phyloP scores from a whole-genome alignment of 345 rosid species.

The Murraya paniculata region DNA sequence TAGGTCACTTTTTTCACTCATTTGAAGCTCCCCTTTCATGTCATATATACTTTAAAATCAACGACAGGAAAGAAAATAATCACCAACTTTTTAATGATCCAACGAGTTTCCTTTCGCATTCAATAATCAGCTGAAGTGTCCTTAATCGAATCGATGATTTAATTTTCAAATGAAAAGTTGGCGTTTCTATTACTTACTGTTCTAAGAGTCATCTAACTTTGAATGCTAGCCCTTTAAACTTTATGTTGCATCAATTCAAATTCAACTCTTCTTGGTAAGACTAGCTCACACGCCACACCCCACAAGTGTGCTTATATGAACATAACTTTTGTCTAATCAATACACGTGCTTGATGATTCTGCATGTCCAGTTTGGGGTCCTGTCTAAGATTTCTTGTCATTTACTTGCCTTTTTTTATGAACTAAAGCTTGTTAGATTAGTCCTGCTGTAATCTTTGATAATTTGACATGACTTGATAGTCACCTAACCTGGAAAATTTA shows the following conservation, averaged over 20 bases:
- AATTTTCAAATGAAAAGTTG: not conserved
- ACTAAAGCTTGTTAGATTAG: not conserved
- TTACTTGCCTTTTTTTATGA: not conserved
- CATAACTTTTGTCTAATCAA: slow-evolving; percentile 16
- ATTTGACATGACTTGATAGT: not conserved
- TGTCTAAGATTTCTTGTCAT: not conserved
- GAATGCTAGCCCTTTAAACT: not conserved
- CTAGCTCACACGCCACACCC: not conserved
- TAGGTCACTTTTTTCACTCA: not conserved
- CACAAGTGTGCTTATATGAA: not conserved
- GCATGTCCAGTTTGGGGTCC: not conserved
- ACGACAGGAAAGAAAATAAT: not conserved
- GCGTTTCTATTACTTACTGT: not conserved
- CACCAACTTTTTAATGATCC: not conserved
- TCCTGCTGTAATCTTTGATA: not conserved
- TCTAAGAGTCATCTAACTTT: not conserved
- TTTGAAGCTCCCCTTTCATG: not conserved
- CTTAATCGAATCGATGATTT: not conserved
- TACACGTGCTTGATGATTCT: slow-evolving; percentile 5
- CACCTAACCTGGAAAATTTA: not conserved
- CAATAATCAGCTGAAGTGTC: slow-evolving; percentile 1
- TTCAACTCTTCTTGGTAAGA: slow-evolving; percentile 4
- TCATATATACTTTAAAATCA: not conserved
- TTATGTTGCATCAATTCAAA: slow-evolving; percentile 4
- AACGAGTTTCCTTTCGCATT: not conserved